Evolutionary conservation across 2,329 filamentous ascomycete species (phyloP).

Genomic region (Alternaria infectoria): DNA sequence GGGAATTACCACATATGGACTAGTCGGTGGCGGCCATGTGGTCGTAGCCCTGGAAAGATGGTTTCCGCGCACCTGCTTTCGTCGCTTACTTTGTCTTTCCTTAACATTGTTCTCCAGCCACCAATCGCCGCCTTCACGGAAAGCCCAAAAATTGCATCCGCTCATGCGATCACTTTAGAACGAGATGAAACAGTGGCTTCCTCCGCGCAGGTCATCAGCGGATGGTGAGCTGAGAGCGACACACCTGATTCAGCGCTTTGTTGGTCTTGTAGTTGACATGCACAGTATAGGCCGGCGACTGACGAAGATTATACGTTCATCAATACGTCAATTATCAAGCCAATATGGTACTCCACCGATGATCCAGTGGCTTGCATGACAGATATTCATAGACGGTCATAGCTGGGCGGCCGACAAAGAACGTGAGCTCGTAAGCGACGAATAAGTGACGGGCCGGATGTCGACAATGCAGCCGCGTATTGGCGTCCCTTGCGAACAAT

Average conservation of each 20-base stretch:
- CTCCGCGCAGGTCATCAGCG: background rate
- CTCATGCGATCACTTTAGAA: background rate
- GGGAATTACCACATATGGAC: slow-evolving; percentile 21
- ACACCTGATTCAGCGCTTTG: background rate
- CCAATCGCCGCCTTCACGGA: background rate
- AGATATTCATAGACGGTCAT: background rate
- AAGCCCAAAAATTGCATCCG: background rate
- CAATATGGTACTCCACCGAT: background rate
- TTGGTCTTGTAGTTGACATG: background rate
- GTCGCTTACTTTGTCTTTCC: slow-evolving; percentile 31
- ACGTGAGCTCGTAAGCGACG: background rate
- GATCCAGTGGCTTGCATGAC: background rate
- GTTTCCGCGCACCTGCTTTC: slow-evolving; percentile 10
- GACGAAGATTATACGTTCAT: background rate
- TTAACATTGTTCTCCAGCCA: slow-evolving; percentile 46
- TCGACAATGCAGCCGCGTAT: slow-evolving; percentile 8
- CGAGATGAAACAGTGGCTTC: background rate
- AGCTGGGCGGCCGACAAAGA: slow-evolving; percentile 6
- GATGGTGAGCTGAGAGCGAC: background rate
- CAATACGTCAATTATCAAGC: background rate
- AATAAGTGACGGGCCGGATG: slow-evolving; percentile 3
- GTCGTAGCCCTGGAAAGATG: background rate
- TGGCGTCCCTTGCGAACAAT: background rate
- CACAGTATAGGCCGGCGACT: background rate
- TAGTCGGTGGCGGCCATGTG: slow-evolving; percentile 16